Base-by-base conservation (phyloP, 2,329 filamentous ascomycete species). In the Drechmeria coniospora region DNA sequence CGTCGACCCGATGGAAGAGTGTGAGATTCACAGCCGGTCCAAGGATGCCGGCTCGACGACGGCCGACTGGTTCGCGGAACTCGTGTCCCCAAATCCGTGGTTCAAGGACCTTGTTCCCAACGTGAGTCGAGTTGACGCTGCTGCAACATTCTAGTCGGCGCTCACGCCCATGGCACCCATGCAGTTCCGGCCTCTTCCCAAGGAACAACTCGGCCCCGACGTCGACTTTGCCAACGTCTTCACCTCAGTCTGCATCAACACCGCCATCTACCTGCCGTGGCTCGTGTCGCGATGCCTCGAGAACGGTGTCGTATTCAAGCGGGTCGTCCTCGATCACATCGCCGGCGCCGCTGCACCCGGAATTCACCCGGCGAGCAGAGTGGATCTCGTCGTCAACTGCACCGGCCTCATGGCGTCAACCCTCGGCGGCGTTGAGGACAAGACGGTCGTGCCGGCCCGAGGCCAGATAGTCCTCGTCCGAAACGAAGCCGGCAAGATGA, bases 191-290 rank as follows among this genome's bases (percentile, higher is more conserved):
- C 39, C 56, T 92, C 2, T 68, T 71, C 0, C 41, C 57, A 0
- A 79, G 68, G 12, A 68, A 76, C 29, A 75, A 83, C 34, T 78
- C 76, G 8, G 84, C 74, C 5, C 10, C n/a, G n/a, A n/a, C n/a
- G n/a, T n/a, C n/a, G n/a, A n/a, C n/a, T n/a, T n/a, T n/a, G n/a
- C n/a, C 15, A 79, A 71, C 27, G 61, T 66, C 30, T 93, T 90
- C 51, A 82, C 71, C 6, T 87, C 80, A 1, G 75, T 93, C 22
- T 94, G 86, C 55, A 87, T 94, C 50, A 94, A 95, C 56, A 81
- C 81, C 0, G 72, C 79, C 23, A 56, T 94, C 32, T 95, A 94
- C 54, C 70, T 94, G 2, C 73, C 81, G 4, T 94, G 80, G 72
- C 73, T 95, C 0, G 60, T 80, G 0, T 79, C 80, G 1, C 76